Conservation (phyloP, 208 protist species). For the Leishmania tropica region DNA sequence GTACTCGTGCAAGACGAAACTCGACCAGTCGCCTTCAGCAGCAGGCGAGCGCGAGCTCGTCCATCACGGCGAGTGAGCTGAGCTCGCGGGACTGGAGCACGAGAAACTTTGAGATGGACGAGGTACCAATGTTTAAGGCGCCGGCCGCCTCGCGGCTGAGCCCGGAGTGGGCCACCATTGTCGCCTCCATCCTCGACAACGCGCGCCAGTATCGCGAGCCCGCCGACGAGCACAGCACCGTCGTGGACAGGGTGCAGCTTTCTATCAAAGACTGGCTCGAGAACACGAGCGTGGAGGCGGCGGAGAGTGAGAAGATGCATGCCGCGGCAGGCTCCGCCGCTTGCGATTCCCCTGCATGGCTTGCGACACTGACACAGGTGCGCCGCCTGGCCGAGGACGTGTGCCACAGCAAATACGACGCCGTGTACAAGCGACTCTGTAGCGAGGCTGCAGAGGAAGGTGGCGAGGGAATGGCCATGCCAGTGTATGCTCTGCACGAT, state of each 20-base stretch:
- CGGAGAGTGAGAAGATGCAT: not conserved
- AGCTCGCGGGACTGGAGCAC: slow-evolving; percentile 20
- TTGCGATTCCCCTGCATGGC: slow-evolving; percentile 7
- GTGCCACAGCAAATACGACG: slow-evolving; percentile 35
- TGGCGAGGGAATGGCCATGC: not conserved
- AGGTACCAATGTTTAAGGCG: not conserved
- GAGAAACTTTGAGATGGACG: slow-evolving; percentile 2
- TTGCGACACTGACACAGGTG: slow-evolving; percentile 13
- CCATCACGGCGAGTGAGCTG: slow-evolving; percentile 24
- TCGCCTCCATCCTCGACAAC: slow-evolving; percentile 26
- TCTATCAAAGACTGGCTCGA: slow-evolving; percentile 17
- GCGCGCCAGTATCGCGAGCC: slow-evolving; percentile 19
- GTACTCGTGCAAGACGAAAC: not conserved
- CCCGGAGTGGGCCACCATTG: slow-evolving; percentile 18
- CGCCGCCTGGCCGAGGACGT: slow-evolving; percentile 16
- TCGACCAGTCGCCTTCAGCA: slow-evolving; percentile 5
- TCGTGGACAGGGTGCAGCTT: slow-evolving; percentile 11
- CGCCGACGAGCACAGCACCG: slow-evolving; percentile 11
- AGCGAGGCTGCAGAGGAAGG: slow-evolving; percentile 18
- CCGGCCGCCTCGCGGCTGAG: slow-evolving; percentile 5
- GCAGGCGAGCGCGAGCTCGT: slow-evolving; percentile 12
- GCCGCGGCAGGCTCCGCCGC: not conserved
- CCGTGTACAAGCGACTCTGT: slow-evolving; percentile 28
- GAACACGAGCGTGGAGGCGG: not conserved
- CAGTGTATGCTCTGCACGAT: not conserved